These are phyloP conservation scores for Combretum micranthum DNA, from an alignment of 345 rosid genomes.

Conservation along the genomic window DNA sequence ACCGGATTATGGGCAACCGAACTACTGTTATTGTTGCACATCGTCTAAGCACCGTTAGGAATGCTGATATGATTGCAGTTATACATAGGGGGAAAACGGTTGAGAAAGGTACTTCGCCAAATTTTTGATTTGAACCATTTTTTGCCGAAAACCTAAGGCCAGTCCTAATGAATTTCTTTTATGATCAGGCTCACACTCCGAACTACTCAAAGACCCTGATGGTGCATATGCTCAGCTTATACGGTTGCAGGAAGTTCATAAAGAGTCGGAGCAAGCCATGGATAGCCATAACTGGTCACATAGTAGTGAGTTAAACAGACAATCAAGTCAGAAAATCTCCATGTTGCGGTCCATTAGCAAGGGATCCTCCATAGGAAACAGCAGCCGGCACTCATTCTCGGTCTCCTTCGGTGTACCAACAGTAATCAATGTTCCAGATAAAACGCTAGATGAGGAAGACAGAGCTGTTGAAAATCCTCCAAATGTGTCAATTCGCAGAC, in stretches of 20 bases:
- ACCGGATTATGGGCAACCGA: slow-evolving; percentile 35
- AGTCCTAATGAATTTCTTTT: not conserved
- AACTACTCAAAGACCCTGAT: slow-evolving; percentile 57
- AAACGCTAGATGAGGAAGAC: slow-evolving; percentile 1
- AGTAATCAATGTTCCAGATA: slow-evolving; percentile 27
- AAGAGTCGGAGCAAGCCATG: slow-evolving; percentile 25
- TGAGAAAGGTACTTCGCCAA: slow-evolving; percentile 30
- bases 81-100: slow-evolving; percentile 29
- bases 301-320: slow-evolving; percentile 25
- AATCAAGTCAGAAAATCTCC: slow-evolving; percentile 37
- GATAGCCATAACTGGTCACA: slow-evolving; percentile 34
- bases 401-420: slow-evolving; percentile 57
- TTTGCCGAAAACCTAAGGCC: not conserved
- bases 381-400: slow-evolving; percentile 48
- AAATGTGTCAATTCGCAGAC: slow-evolving; percentile 44
- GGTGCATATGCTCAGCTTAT: slow-evolving; percentile 87
- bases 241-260: slow-evolving; percentile 60
- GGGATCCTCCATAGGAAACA: slow-evolving; percentile 60
- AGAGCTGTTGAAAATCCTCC: slow-evolving; percentile 20
- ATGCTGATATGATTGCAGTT: slow-evolving; percentile 30
- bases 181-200: slow-evolving; percentile 55
- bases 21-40: slow-evolving; percentile 38
- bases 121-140: not conserved
- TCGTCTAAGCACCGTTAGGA: slow-evolving; percentile 30
- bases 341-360: slow-evolving; percentile 35